phyloP scores from a whole-genome alignment of 257 asterid species.

The Penstemon barbatus region DNA sequence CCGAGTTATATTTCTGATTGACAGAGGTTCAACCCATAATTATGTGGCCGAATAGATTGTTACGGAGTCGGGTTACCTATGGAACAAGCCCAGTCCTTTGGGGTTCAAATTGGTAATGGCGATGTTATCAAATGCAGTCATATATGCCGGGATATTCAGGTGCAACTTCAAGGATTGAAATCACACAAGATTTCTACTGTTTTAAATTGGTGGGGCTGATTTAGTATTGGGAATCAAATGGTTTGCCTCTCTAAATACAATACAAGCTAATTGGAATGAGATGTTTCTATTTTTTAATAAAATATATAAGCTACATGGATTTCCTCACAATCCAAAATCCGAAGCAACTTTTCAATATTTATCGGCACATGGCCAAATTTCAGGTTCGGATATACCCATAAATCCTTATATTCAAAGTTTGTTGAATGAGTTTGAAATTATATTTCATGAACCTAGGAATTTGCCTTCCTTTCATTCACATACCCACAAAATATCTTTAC shows the following conservation, averaged over 20 bases:
- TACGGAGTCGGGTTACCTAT: neutral
- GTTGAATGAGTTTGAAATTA: neutral
- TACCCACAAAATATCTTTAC: neutral
- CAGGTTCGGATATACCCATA: too few relatives aligned
- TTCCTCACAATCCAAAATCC: neutral
- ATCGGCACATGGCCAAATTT: too few relatives aligned
- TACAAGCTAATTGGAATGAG: conserved; percentile 25
- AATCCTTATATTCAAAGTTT: too few relatives aligned
- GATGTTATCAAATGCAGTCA: neutral
- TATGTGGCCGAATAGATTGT: neutral
- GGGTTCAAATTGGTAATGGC: neutral
- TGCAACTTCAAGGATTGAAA: neutral
- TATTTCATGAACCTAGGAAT: neutral
- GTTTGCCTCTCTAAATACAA: conserved; percentile 14
- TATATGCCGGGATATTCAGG: neutral
- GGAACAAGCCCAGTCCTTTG: neutral
- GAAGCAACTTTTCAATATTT: too few relatives aligned
- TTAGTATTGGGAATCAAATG: conserved; percentile 22
- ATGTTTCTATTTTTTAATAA: conserved; percentile 13
- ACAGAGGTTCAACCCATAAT: neutral
- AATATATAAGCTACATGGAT: conserved; percentile 9
- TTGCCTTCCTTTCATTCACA: neutral
- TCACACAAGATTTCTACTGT: neutral
- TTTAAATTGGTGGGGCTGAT: conserved; percentile 2
- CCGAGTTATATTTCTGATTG: neutral